Percentiles rank a stretch among this genome's conserved stretches.
Conservation (phyloP, 1,284 basidiomycete genomes). For the Tilletia setariae region DNA sequence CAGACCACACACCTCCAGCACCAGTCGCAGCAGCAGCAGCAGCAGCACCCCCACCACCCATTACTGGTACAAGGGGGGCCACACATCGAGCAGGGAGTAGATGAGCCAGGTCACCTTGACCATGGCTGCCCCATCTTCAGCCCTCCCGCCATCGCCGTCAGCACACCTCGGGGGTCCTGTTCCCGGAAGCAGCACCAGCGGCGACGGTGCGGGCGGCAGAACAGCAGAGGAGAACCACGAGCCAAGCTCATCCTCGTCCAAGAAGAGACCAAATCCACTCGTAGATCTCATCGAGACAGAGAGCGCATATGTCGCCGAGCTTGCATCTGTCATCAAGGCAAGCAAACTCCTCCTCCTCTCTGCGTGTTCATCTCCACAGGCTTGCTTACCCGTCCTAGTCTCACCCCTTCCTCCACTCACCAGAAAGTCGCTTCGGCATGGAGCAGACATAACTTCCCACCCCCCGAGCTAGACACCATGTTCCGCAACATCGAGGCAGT, state of each 20-base stretch:
- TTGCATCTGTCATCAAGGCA: slow-evolving; percentile 85
- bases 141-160: neutral
- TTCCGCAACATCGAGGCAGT: slow-evolving; percentile 87
- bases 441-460: slow-evolving; percentile 90
- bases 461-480: slow-evolving; percentile 84
- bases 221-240: no score
- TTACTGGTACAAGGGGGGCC: no score
- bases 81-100: slow-evolving; percentile 4
- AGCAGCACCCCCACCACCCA: no score
- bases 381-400: slow-evolving; percentile 21
- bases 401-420: slow-evolving; percentile 23
- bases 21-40: no score
- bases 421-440: slow-evolving; percentile 95
- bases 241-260: neutral
- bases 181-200: no score
- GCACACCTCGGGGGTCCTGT: neutral
- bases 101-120: neutral
- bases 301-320: slow-evolving; percentile 82
- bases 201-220: no score
- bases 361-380: no score
- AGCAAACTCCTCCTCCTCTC: slow-evolving; percentile 55
- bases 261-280: slow-evolving; percentile 66
- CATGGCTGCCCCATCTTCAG: neutral
- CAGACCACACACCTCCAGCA: no score
- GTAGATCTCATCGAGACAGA: slow-evolving; percentile 91